Conservation (phyloP, 148 eudicot genomes). For the Fagopyrum esculentum region DNA sequence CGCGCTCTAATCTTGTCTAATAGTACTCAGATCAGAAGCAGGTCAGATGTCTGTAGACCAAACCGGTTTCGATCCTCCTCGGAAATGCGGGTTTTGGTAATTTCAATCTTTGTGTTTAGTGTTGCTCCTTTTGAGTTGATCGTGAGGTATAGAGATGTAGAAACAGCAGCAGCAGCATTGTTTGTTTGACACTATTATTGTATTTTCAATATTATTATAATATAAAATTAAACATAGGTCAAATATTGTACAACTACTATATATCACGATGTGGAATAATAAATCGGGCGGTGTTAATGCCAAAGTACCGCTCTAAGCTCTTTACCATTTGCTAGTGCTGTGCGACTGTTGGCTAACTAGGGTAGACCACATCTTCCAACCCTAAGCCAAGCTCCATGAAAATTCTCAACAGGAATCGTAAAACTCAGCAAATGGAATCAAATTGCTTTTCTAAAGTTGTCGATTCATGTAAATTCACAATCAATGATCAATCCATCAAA, state of each 20-base stretch:
- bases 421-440: too few relatives aligned
- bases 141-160: not conserved
- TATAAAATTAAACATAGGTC: not conserved
- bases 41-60: not conserved
- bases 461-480: too few relatives aligned
- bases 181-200: not conserved
- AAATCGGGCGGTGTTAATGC: too few relatives aligned
- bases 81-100: not conserved
- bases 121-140: not conserved
- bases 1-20: not conserved
- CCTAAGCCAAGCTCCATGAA: too few relatives aligned
- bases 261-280: not conserved
- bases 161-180: conserved; percentile 3
- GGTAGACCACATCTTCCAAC: too few relatives aligned
- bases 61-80: not conserved
- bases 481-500: too few relatives aligned
- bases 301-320: too few relatives aligned
- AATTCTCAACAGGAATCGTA: too few relatives aligned
- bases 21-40: too few relatives aligned
- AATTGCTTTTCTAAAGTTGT: too few relatives aligned
- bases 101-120: not conserved
- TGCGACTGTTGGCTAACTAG: too few relatives aligned
- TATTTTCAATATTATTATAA: not conserved
- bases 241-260: not conserved
- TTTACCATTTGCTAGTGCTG: too few relatives aligned